phyloP scores from a whole-genome alignment of 1,139 yeast genomes.

The Torulaspora pretoriensis region DNA sequence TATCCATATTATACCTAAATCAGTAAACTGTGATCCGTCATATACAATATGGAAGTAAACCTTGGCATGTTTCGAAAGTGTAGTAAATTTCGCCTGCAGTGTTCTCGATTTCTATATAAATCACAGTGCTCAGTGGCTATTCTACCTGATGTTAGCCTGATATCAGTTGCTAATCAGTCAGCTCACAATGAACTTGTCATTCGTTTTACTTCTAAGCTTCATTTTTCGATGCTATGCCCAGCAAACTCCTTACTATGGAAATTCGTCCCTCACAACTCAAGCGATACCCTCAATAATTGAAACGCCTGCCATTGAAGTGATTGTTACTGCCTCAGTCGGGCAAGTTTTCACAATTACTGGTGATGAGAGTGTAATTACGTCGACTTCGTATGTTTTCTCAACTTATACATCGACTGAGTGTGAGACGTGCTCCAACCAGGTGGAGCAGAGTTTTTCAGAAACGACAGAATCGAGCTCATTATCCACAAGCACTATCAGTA shows the following conservation, averaged over 20 bases:
- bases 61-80: not conserved
- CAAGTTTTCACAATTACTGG: constrained; percentile 1
- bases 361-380: constrained; percentile 1
- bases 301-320: not conserved
- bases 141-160: not conserved
- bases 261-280: not conserved
- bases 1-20: not conserved
- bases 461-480: no score
- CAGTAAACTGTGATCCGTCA: not conserved
- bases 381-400: constrained; percentile 4
- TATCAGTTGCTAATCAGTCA: not conserved
- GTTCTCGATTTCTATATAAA: not conserved
- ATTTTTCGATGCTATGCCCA: not conserved
- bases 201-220: not conserved
- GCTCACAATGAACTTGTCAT: not conserved
- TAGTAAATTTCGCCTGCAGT: not conserved
- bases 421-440: constrained; percentile 6
- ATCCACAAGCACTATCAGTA: not conserved
- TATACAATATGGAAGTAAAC: not conserved
- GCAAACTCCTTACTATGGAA: constrained; percentile 5
- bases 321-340: constrained; percentile 4
- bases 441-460: not conserved
- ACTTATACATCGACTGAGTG: constrained; percentile 14
- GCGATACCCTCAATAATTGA: constrained; percentile 1
- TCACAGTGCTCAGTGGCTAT: not conserved